These are phyloP conservation scores for Heritiera littoralis DNA, from an alignment of 345 rosid genomes.

Conservation along the genomic window DNA sequence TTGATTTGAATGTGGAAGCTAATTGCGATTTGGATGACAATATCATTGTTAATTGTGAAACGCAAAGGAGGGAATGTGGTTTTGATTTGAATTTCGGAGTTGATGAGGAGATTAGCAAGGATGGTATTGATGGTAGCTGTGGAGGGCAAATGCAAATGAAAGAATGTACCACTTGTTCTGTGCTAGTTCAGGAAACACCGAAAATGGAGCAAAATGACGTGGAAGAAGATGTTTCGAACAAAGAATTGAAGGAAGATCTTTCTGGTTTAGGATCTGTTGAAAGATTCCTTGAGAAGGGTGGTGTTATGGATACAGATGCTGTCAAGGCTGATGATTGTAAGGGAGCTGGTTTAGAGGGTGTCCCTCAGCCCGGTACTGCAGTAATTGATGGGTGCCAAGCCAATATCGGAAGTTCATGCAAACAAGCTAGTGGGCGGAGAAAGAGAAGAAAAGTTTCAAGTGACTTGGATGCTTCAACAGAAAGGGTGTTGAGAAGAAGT, in stretches of 20 bases:
- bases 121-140: slow-evolving; percentile 28
- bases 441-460: slow-evolving; percentile 52
- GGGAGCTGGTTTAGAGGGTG: slow-evolving; percentile 31
- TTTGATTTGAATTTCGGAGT: slow-evolving; percentile 84
- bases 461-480: slow-evolving; percentile 30
- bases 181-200: slow-evolving; percentile 29
- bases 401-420: slow-evolving; percentile 35
- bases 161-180: slow-evolving; percentile 13
- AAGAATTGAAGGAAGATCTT: slow-evolving; percentile 45
- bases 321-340: slow-evolving; percentile 26
- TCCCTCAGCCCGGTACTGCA: slow-evolving; percentile 29
- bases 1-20: slow-evolving; percentile 82
- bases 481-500: slow-evolving; percentile 81
- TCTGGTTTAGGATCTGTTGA: slow-evolving; percentile 34
- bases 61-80: slow-evolving; percentile 45
- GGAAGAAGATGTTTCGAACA: slow-evolving; percentile 31
- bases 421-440: slow-evolving; percentile 44
- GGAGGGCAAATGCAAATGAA: slow-evolving; percentile 28
- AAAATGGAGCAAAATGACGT: slow-evolving; percentile 28
- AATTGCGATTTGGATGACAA: slow-evolving; percentile 50
- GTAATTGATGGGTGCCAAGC: slow-evolving; percentile 37
- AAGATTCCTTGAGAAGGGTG: slow-evolving; percentile 35
- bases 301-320: slow-evolving; percentile 24
- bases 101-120: slow-evolving; percentile 45
- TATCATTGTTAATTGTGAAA: slow-evolving; percentile 25